These are phyloP conservation scores for Candida germanica DNA, from an alignment of 805 yeast genomes.

Conservation along the genomic window DNA sequence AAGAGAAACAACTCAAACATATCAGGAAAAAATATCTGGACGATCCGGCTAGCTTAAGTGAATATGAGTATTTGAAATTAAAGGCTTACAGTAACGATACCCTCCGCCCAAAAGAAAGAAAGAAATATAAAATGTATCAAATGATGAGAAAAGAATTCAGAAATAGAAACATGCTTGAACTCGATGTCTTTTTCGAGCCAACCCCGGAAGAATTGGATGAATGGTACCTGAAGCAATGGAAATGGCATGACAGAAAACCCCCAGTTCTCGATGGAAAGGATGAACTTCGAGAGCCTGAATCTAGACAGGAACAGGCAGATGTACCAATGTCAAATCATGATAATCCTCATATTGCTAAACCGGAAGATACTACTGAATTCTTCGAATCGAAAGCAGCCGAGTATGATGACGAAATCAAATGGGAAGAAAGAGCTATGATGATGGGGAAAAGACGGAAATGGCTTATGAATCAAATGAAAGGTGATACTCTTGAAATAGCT, in stretches of 20 bases:
- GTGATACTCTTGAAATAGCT: conserved; percentile 92
- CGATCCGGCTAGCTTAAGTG: conserved; percentile 45
- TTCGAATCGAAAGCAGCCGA: conserved; percentile 75
- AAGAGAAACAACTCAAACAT: conserved; percentile 56
- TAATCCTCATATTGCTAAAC: conserved; percentile 51
- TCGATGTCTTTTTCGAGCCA: conserved; percentile 36
- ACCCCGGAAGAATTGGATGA: conserved; percentile 39
- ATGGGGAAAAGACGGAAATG: conserved; percentile 70
- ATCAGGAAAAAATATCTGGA: conserved; percentile 35
- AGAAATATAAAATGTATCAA: conserved; percentile 58
- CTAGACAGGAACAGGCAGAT: conserved; percentile 5
- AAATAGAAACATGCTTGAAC: conserved; percentile 33
- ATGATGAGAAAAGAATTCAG: conserved; percentile 48
- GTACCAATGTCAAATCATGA: conserved; percentile 34
- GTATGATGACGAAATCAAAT: conserved; percentile 76
- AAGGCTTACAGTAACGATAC: conserved; percentile 57
- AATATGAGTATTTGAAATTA: conserved; percentile 61
- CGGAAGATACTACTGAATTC: conserved; percentile 78
- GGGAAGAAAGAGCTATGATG: conserved; percentile 63
- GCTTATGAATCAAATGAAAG: conserved; percentile 72
- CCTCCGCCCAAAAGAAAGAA: conserved; percentile 61
- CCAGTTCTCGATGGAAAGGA: conserved; percentile 17
- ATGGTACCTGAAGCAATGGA: conserved; percentile 39
- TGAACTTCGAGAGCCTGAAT: background rate
- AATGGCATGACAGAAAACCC: conserved; percentile 19